Base-by-base conservation (phyloP, 2,329 filamentous ascomycete genomes). In the Aspergillus viridinutans region DNA sequence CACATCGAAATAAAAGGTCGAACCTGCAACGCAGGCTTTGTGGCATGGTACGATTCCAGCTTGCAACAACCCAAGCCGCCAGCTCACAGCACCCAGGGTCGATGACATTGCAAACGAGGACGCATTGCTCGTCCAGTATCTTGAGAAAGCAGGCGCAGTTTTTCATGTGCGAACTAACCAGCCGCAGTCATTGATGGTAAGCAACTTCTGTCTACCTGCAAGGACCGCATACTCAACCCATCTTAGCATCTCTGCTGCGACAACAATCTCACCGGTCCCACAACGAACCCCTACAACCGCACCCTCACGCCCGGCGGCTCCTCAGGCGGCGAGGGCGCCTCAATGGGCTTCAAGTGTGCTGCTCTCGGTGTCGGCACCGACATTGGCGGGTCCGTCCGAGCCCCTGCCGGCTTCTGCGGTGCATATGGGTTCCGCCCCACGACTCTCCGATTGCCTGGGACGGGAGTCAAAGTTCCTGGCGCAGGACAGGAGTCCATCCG, bases 1-100 rank as follows among this genome's bases (percentile, higher is more conserved):
- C 83, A 84, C 14, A 84, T 87, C 66, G 80, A 84, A 9, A 74
- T 87, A 28, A 80, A 81, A 55, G 83, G 81, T 1, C 70, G 61
- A 25, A 71, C 67, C 1, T 71, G 68, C 54, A 71, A 73, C 45
- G 71, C 67, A 2, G 73, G 71, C 29, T 76, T 70, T 49, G 69
- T 71, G 3, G 68, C 71, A 28, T 75, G 67, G 72, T 73, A 56
- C 14, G 61, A 38, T 26, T 12, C 49, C 26, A 5, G n/a, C n/a
- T n/a, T n/a, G 7, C 28, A 49, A 45, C 3, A 9, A 42, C 12
- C 5, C 23, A 23, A 42, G 8, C 1, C 20, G 40, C 9, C 3
- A 8, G 29, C 53, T 58, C 26, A 63, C 25, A 21, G n/a, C 14
- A 17, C 26, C 32, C 26, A 73, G 74, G 71, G 68, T 73, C 3